A percentile compares a stretch with the other conserved stretches of the same genome.
phyloP scores from a whole-genome alignment of 192 early-diverging fungal species.

The Podochytrium sp. region DNA sequence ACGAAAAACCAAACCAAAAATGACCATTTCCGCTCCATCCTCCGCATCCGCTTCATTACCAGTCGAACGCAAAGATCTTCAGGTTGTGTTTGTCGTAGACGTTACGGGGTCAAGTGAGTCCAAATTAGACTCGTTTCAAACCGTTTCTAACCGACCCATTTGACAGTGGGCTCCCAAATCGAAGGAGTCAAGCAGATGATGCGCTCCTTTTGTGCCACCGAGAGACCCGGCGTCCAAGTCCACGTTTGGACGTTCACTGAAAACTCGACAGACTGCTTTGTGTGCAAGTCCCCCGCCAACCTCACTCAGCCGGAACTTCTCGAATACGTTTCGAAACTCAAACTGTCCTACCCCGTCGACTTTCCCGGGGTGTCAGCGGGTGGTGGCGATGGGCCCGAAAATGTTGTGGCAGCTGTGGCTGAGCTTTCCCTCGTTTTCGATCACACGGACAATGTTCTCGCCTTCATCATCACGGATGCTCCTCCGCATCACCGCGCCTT shows the following conservation, averaged over 20 bases:
- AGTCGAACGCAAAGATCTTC: no score
- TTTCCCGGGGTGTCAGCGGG: background rate
- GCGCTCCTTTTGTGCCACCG: constrained; percentile 16
- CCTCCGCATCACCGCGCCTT: constrained; percentile 17
- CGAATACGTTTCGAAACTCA: background rate
- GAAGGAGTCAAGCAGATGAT: constrained; percentile 35
- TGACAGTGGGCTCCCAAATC: constrained; percentile 29
- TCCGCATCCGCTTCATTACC: no score
- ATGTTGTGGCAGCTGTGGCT: constrained; percentile 27
- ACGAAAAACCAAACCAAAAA: no score
- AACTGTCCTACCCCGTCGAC: background rate
- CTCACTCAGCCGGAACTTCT: background rate
- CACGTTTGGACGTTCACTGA: constrained; percentile 35
- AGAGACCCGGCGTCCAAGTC: constrained; percentile 15
- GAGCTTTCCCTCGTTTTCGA: constrained; percentile 12
- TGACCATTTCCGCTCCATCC: no score
- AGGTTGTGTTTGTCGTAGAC: constrained; percentile 35
- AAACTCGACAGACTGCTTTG: background rate
- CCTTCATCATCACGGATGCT: constrained; percentile 39
- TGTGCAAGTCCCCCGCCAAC: background rate
- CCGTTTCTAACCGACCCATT: background rate
- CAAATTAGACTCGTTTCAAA: background rate
- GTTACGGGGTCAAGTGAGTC: constrained; percentile 32
- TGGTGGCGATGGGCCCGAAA: constrained; percentile 32
- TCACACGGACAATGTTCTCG: constrained; percentile 28